Base-by-base conservation (phyloP, 176 grass and related monocot genomes). In the Bromus sterilis region DNA sequence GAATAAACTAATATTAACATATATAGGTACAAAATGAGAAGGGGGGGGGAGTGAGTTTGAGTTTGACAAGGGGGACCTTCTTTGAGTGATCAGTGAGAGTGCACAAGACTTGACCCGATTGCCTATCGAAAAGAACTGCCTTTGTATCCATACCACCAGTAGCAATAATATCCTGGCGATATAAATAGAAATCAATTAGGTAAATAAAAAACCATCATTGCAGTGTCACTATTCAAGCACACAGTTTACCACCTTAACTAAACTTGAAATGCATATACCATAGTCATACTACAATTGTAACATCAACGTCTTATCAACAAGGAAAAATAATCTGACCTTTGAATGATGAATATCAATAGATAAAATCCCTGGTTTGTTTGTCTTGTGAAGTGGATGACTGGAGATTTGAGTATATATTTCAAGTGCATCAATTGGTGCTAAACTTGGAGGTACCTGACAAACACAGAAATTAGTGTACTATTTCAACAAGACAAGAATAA, bases 31-130 rank as follows among this genome's bases (percentile, higher is more conserved):
- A 32, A 31, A 30, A 7, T 4, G 24, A 28, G 41, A n/a, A 1
- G 23, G 68, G 4, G 39, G 16, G 68, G 4, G 68, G 3, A 15
- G 66, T 16, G 30, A 16, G 37, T 44, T 26, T 11, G 42, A 44
- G 25, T 10, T 73, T 20, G 29, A 24, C 28, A 1, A 72, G 33
- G 62, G 21, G 62, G 21, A 99, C 97, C 97, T 94, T 96, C 80
- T 99, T 99, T 31, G 97, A 99, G 80, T 99, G 97, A 40, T 93
- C 97, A 87, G 83, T 73, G 33, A 99, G 91, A 30, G 97, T 99
- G 30, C 80, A 93, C 83, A 93, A 87, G 60, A 99, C 90, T 90
- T 99, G 91, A 79, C 97, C 97, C 20, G 97, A 95, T 33, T 80
- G 24, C 63, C 97, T 91, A 80, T 93, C 83, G 62, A 99, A 99